phyloP scores from a whole-genome alignment of 2,329 filamentous ascomycete genomes.

The Phyllosticta citrichinensis region DNA sequence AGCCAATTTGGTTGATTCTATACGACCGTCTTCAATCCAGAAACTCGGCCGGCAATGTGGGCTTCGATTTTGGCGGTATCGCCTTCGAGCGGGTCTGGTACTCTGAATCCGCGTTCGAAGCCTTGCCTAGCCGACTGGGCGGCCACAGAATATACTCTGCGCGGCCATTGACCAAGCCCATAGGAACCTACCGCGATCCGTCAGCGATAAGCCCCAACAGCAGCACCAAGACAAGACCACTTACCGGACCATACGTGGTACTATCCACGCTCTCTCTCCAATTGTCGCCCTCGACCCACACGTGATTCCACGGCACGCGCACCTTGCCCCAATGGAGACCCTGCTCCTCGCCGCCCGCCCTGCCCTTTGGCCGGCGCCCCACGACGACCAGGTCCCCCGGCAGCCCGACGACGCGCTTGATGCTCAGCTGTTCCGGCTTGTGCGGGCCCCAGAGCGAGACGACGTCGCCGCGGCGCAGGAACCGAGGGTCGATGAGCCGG shows the following conservation, averaged over 20 bases:
- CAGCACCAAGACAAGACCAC: slow-evolving; percentile 8
- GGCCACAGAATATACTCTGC: slow-evolving; percentile 67
- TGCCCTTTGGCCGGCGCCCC: slow-evolving; percentile 15
- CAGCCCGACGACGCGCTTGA: slow-evolving; percentile 77
- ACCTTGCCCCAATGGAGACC: slow-evolving; percentile 28
- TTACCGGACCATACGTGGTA: slow-evolving; percentile 72
- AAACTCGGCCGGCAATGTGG: slow-evolving; percentile 15
- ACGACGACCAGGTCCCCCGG: slow-evolving; percentile 63
- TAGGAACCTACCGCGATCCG: slow-evolving; percentile 43
- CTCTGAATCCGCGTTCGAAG: slow-evolving; percentile 45
- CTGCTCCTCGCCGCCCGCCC: slow-evolving; percentile 16
- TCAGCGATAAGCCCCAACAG: background rate
- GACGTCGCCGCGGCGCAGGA: slow-evolving; percentile 34
- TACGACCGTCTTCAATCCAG: slow-evolving; percentile 13
- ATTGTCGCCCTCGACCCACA: slow-evolving; percentile 94
- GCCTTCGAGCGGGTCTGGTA: slow-evolving; percentile 31
- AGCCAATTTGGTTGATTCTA: background rate
- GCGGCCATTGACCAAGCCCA: slow-evolving; percentile 62
- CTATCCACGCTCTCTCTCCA: slow-evolving; percentile 66
- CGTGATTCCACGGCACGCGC: slow-evolving; percentile 68
- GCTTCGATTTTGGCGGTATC: slow-evolving; percentile 21
- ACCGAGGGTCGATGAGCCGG: slow-evolving; percentile 17
- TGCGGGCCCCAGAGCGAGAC: slow-evolving; percentile 45
- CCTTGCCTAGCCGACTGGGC: slow-evolving; percentile 43
- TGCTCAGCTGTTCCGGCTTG: slow-evolving; percentile 56